phyloP scores from a whole-genome alignment of 306 rosid species.

The Cucurbita pepo region DNA sequence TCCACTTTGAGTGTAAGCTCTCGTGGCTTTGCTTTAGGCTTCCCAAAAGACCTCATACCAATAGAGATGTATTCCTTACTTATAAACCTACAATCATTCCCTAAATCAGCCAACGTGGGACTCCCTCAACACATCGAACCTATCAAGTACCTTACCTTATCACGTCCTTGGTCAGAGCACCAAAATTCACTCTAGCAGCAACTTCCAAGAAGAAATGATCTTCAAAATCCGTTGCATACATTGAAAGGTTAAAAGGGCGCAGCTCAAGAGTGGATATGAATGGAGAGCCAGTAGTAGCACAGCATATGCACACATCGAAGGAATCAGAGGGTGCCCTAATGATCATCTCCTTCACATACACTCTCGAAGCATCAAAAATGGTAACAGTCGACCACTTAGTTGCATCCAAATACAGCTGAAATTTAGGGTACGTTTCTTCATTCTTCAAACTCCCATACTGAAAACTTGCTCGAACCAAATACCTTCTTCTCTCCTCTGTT shows the following conservation, averaged over 20 bases:
- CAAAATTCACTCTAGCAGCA: slow-evolving; percentile 86
- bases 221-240: slow-evolving; percentile 92
- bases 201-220: slow-evolving; percentile 66
- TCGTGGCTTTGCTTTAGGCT: too few relatives aligned
- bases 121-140: too few relatives aligned
- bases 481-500: slow-evolving; percentile 64
- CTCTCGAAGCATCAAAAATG: slow-evolving; percentile 53
- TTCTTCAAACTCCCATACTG: slow-evolving; percentile 55
- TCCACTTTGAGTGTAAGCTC: too few relatives aligned
- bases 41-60: too few relatives aligned
- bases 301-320: slow-evolving; percentile 69
- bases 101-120: too few relatives aligned
- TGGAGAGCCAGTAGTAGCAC: slow-evolving; percentile 85
- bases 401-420: slow-evolving; percentile 71
- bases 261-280: slow-evolving; percentile 87
- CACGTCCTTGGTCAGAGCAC: slow-evolving; percentile 53
- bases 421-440: slow-evolving; percentile 88
- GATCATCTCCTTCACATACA: slow-evolving; percentile 69
- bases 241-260: slow-evolving; percentile 74
- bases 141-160: slow-evolving; percentile 32
- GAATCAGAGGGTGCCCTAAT: slow-evolving; percentile 66
- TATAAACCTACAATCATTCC: too few relatives aligned
- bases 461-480: slow-evolving; percentile 67
- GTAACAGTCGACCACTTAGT: slow-evolving; percentile 85
- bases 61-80: too few relatives aligned